Evolutionary conservation across 306 rosid genomes (phyloP), one percentile per base, ranked within the genome.

Genomic region (Vigna radiata): DNA sequence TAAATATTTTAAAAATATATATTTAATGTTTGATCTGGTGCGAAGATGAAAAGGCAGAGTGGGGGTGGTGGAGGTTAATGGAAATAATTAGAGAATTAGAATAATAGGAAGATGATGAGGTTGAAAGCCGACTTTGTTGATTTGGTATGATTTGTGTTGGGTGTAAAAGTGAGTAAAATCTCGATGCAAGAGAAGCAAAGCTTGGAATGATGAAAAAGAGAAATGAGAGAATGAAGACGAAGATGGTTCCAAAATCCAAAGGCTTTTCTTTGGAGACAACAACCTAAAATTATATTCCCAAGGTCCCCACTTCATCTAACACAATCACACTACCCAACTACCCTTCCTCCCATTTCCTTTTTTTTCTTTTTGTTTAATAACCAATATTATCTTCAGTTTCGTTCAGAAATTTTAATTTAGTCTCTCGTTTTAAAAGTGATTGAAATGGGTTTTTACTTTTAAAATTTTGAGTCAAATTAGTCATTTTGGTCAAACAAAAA

Each of bases 211-310:
- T 85, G 73, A 76, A 73, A 72, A 73, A 29, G 85, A 61, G 83
- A 73, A 44, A 33, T 18, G 65, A 70, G 52, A 66, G 73, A 59
- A 69, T 39, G 81, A 67, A 65, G 63, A 73, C 52, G 49, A 58
- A 58, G 66, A 36, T 77, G 73, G 75, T 79, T 83, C 77, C 84
- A 74, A 79, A 83, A 67, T 85, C 85, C 88, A 83, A 87, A 85
- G 85, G 84, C 82, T 79, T 86, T 84, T 84, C 90, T 89, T 91
- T 89, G 88, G 49, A 39, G 83, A 87, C 85, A 87, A 86, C 87
- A 87, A 83, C 90, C 93, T 91, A 87, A 89, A 76, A 61, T 79
- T 83, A 56, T 76, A 83, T 82, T 89, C 52, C 62, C 61, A 63
- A 77, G 78, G 88, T 83, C 82, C 75, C 89, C 79, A 33, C 65